phyloP scores from a whole-genome alignment of 2,329 filamentous ascomycete genomes.

The Cryphonectria carpinicola region DNA sequence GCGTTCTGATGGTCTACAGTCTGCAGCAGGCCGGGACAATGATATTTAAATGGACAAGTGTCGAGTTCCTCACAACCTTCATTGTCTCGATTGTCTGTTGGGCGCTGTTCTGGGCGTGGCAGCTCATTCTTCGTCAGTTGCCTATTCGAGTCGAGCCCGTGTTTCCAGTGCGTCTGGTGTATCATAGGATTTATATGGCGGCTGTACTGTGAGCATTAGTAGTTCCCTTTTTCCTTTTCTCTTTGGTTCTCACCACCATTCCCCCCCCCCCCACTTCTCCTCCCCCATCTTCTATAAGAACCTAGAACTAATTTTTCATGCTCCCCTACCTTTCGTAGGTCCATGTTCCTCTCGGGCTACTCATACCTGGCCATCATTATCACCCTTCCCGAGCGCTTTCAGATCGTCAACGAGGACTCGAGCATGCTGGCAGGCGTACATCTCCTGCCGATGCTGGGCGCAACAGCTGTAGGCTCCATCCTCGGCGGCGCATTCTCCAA shows the following conservation, averaged over 20 bases:
- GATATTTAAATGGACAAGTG: constrained; percentile 55
- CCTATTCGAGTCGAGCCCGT: constrained; percentile 53
- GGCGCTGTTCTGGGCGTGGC: constrained; percentile 55
- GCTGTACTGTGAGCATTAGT: constrained; percentile 50
- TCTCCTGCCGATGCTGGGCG: constrained; percentile 60
- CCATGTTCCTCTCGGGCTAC: constrained; percentile 61
- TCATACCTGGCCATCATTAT: constrained; percentile 62
- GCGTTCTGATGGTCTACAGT: constrained; percentile 58
- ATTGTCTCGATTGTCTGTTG: constrained; percentile 52
- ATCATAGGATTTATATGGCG: constrained; percentile 53
- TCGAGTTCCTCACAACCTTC: constrained; percentile 54
- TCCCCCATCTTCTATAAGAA: background rate
- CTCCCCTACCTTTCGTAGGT: constrained; percentile 40
- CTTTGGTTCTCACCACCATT: background rate
- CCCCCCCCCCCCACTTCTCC: no score
- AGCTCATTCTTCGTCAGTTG: constrained; percentile 48
- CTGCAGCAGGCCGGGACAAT: constrained; percentile 61
- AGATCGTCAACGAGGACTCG: constrained; percentile 59
- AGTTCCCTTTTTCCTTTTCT: no score
- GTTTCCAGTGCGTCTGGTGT: constrained; percentile 55
- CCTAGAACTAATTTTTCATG: background rate
- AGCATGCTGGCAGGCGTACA: constrained; percentile 60
- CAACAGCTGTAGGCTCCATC: constrained; percentile 61
- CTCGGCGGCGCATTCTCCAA: constrained; percentile 57
- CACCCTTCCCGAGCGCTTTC: constrained; percentile 62